Evolutionary conservation across 2,329 filamentous ascomycete species (phyloP).

Genomic region (Scedosporium minutisporum): DNA sequence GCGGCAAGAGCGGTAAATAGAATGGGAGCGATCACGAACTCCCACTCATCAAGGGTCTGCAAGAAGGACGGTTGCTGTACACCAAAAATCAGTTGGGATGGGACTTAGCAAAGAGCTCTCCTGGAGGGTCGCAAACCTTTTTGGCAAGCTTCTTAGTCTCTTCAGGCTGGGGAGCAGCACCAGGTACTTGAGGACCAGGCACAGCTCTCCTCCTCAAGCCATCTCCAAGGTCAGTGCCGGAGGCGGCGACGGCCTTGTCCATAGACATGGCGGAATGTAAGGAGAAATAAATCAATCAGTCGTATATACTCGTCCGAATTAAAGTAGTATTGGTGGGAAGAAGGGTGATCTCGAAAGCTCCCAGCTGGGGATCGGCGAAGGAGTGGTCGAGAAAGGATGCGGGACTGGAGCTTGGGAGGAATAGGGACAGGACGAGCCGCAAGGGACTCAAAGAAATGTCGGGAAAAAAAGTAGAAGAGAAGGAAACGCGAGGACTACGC

Average conservation of each 20-base stretch:
- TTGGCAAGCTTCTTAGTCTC: conserved; percentile 50
- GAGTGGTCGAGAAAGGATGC: background rate
- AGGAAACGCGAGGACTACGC: background rate
- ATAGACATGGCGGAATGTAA: conserved; percentile 35
- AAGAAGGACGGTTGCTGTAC: conserved; percentile 43
- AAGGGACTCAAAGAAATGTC: conserved; percentile 1
- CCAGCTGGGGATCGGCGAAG: background rate
- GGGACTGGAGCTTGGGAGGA: background rate
- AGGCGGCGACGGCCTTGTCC: conserved; percentile 45
- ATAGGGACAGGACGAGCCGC: conserved; percentile 7
- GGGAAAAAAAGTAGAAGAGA: background rate
- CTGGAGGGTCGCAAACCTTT: conserved; percentile 34
- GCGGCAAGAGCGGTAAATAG: conserved; percentile 52
- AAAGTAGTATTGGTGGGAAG: background rate
- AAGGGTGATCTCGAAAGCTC: background rate
- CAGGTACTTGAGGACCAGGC: conserved; percentile 7
- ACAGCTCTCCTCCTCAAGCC: conserved; percentile 47
- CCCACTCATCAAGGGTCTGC: conserved; percentile 53
- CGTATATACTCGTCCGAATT: background rate
- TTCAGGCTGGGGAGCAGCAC: conserved; percentile 29
- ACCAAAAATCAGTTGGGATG: background rate
- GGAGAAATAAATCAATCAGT: background rate
- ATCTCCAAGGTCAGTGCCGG: conserved; percentile 49
- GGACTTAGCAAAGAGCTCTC: background rate
- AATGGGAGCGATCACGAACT: conserved; percentile 51